These are phyloP conservation scores for Chytriomyces sp. DNA, from an alignment of 192 early-diverging fungal species.

Conservation along the genomic window DNA sequence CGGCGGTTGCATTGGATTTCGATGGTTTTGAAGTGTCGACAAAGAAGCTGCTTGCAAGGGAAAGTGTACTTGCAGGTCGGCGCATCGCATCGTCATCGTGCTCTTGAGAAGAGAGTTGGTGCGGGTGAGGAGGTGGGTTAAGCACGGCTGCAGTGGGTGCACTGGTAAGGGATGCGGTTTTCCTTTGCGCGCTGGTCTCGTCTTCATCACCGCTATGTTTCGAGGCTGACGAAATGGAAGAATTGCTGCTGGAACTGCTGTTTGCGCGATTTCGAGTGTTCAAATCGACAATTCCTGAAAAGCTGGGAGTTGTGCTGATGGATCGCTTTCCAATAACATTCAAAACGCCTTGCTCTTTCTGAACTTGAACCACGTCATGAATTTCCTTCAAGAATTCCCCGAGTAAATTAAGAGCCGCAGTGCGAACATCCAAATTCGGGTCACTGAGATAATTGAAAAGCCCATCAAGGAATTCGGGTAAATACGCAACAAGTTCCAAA, in stretches of 20 bases:
- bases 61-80: conserved; percentile 24
- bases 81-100: neutral
- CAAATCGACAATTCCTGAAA: neutral
- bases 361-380: conserved; percentile 68
- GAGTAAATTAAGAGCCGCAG: conserved; percentile 78
- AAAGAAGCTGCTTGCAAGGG: conserved; percentile 13
- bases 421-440: conserved; percentile 85
- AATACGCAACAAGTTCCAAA: conserved; percentile 85
- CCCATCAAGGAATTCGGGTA: conserved; percentile 95
- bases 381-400: conserved; percentile 93
- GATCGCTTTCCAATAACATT: conserved; percentile 38
- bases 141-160: neutral
- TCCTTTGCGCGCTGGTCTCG: neutral
- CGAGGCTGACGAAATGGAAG: neutral
- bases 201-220: neutral
- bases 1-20: neutral
- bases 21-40: neutral
- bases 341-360: conserved; percentile 56
- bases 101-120: neutral
- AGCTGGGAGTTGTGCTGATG: neutral
- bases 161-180: neutral
- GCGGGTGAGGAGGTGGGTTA: neutral
- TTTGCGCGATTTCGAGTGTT: neutral
- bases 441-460: conserved; percentile 90
- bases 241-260: neutral